Conservation (phyloP, 805 yeast genomes). For the Candida xiaguanensis region DNA sequence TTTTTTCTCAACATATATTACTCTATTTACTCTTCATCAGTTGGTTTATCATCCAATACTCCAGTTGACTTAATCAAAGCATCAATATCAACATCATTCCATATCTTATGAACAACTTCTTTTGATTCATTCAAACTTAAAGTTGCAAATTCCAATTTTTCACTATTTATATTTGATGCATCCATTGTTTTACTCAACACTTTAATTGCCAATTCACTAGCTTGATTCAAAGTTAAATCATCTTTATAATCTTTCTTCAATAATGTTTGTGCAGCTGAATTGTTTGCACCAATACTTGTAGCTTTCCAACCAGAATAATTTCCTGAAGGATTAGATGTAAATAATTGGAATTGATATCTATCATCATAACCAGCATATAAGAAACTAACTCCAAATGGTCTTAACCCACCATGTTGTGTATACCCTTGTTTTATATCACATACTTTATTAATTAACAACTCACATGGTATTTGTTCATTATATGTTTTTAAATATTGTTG, state of each 20-base stretch:
- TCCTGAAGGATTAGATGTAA: slow-evolving; percentile 95
- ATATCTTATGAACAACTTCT: slow-evolving; percentile 63
- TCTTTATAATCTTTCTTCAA: slow-evolving; percentile 93
- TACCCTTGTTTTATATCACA: slow-evolving; percentile 97
- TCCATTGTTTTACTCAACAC: slow-evolving; percentile 94
- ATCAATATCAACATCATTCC: slow-evolving; percentile 78
- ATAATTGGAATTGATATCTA: slow-evolving; percentile 83
- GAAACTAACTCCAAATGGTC: slow-evolving; percentile 98
- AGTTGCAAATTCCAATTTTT: slow-evolving; percentile 91
- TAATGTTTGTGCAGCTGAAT: slow-evolving; percentile 92
- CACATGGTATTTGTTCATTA: slow-evolving; percentile 93
- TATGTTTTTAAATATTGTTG: slow-evolving; percentile 83
- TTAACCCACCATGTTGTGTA: slow-evolving; percentile 96
- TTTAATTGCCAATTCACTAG: slow-evolving; percentile 83
- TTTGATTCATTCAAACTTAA: slow-evolving; percentile 50
- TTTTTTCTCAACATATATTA: background rate
- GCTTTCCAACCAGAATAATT: slow-evolving; percentile 99
- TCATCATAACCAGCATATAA: slow-evolving; percentile 95
- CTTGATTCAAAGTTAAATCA: slow-evolving; percentile 67
- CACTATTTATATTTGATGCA: slow-evolving; percentile 76
- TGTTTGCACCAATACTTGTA: slow-evolving; percentile 93
- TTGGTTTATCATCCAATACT: slow-evolving; percentile 44
- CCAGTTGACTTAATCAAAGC: slow-evolving; percentile 68
- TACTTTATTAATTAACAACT: slow-evolving; percentile 77
- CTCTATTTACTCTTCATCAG: slow-evolving; percentile 24